These are phyloP conservation scores for Pterocarpus santalinus DNA, from an alignment of 306 rosid genomes.

Conservation along the genomic window DNA sequence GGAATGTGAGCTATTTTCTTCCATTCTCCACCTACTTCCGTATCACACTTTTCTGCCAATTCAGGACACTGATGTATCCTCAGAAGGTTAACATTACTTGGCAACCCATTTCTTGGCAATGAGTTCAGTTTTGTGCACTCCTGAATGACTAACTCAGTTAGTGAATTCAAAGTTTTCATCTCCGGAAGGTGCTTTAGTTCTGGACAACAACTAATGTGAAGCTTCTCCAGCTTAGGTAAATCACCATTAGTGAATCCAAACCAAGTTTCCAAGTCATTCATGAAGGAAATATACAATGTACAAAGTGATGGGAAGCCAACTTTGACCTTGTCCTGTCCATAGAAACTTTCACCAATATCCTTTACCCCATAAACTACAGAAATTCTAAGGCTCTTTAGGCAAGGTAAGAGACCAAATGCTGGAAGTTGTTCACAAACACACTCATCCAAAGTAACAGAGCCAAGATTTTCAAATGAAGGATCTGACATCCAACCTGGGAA, in stretches of 20 bases:
- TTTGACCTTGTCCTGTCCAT: constrained; percentile 5
- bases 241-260: constrained; percentile 1
- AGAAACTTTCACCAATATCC: neutral
- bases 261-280: constrained; percentile 10
- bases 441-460: neutral
- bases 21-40: neutral
- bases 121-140: neutral
- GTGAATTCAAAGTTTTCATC: neutral
- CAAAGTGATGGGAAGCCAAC: constrained; percentile 21
- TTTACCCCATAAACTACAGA: constrained; percentile 2
- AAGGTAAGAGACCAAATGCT: neutral
- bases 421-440: constrained; percentile 6
- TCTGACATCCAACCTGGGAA: constrained; percentile 1
- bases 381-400: neutral
- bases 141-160: neutral
- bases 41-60: neutral
- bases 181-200: neutral
- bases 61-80: neutral
- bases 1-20: constrained; percentile 7
- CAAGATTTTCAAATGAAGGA: neutral
- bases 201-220: neutral
- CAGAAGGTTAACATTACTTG: neutral
- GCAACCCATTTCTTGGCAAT: neutral
- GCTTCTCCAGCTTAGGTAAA: neutral
- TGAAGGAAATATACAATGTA: neutral